Evolutionary conservation across 108 stramenopile genomes (phyloP).

Genomic region (Cylindrotheca fusiformis): DNA sequence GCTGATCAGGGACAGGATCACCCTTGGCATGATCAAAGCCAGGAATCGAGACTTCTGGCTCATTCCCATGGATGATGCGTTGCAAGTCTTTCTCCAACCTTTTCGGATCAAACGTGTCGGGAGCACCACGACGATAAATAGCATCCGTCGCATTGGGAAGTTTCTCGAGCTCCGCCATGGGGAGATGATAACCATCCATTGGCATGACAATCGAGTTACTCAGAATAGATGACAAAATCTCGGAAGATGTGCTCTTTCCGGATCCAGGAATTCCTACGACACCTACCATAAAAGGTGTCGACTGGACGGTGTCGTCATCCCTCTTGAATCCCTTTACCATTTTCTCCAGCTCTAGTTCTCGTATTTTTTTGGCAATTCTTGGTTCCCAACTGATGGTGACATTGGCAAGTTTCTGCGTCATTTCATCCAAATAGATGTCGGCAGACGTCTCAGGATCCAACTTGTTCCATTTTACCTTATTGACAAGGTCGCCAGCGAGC

Average conservation of each 20-base stretch:
- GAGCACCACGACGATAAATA: slow-evolving; percentile 55
- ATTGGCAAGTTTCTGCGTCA: background rate
- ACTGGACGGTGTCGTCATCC: background rate
- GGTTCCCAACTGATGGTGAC: slow-evolving; percentile 11
- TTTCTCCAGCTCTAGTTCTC: slow-evolving; percentile 1
- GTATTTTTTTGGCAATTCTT: background rate
- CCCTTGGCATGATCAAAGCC: slow-evolving; percentile 48
- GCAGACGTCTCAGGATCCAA: slow-evolving; percentile 9
- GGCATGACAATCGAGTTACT: slow-evolving; percentile 23
- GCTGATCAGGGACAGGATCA: slow-evolving; percentile 34
- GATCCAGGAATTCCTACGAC: slow-evolving; percentile 37
- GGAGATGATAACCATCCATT: slow-evolving; percentile 50
- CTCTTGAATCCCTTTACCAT: background rate
- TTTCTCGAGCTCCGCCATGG: slow-evolving; percentile 19
- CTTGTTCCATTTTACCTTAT: slow-evolving; percentile 1
- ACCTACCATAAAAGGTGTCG: slow-evolving; percentile 32
- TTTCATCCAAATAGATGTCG: slow-evolving; percentile 1
- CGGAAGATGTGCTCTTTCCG: slow-evolving; percentile 27
- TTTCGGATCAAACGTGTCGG: slow-evolving; percentile 38
- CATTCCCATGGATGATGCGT: slow-evolving; percentile 16
- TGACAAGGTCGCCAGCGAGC: background rate
- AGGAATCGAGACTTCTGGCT: slow-evolving; percentile 18
- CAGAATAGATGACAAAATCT: slow-evolving; percentile 18
- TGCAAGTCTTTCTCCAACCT: slow-evolving; percentile 9
- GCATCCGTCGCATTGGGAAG: slow-evolving; percentile 36